Conservation (phyloP, 106 monocot species). For the Dendrobium huoshanense region DNA sequence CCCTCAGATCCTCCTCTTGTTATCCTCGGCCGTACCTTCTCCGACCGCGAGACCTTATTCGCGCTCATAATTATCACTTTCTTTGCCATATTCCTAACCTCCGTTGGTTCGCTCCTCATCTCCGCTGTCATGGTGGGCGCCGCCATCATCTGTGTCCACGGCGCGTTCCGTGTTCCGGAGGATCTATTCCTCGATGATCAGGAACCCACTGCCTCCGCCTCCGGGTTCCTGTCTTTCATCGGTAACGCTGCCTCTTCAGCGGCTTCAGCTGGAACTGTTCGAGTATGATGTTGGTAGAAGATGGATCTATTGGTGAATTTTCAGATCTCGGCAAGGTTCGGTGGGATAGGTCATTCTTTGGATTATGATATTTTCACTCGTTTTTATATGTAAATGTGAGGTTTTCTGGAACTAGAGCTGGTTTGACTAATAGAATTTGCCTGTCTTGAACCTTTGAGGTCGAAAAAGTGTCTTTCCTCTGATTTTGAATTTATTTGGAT, state of each 20-base stretch:
- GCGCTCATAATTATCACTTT: slow-evolving; percentile 27
- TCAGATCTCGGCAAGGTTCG: background rate
- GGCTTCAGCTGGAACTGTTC: slow-evolving; percentile 10
- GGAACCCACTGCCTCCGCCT: slow-evolving; percentile 17
- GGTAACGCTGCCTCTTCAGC: slow-evolving; percentile 15
- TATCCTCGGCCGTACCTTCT: slow-evolving; percentile 41
- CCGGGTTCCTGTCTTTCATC: slow-evolving; percentile 29
- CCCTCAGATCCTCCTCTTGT: slow-evolving; percentile 33
- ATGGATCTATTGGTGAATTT: background rate
- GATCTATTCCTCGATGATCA: slow-evolving; percentile 54
- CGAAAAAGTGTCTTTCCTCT: background rate
- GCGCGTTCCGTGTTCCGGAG: slow-evolving; percentile 43
- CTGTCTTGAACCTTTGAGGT: background rate
- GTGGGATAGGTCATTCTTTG: background rate
- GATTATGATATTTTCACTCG: background rate
- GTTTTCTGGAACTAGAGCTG: background rate
- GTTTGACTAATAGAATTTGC: background rate
- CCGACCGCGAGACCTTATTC: slow-evolving; percentile 31
- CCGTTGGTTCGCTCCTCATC: slow-evolving; percentile 40
- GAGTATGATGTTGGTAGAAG: background rate
- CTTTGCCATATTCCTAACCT: slow-evolving; percentile 41
- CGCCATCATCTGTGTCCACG: slow-evolving; percentile 35
- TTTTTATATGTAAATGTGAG: background rate
- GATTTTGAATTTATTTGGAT: background rate
- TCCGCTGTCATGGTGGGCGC: slow-evolving; percentile 28